Evolutionary conservation across 352 stramenopile species (phyloP), one percentile per base, ranked within the genome.

Genomic region (Phytophthora colocasiae): DNA sequence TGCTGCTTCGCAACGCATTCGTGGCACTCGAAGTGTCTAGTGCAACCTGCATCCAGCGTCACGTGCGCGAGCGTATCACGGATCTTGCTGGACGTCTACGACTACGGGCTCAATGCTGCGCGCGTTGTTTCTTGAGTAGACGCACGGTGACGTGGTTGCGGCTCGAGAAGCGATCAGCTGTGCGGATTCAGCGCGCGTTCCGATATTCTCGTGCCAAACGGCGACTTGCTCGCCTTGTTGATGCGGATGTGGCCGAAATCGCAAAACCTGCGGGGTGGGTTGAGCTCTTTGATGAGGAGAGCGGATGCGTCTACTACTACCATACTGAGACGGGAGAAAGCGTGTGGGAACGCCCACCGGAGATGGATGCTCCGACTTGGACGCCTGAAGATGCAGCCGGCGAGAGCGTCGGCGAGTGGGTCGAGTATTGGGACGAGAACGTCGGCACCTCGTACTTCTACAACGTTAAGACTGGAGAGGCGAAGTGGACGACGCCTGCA

Each of bases 401-500:
- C 26, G 49, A 71, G 6, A 60, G 58, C 2, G 65, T 77, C 6
- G 63, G 59, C 12, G 81, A 88, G 32, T 92, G 83, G 83, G 69
- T 90, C 50, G 81, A 90, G 68, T 90, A 82, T 66, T 92, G 83
- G 81, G 83, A 92, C 58, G 83, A 89, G 36, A 89, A 80, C 53
- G 79, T 82, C 7, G 81, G 73, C 1, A 64, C 81, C 22, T 77
- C 73, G 39, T 93, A 93, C 59, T 93, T 83, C 31, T 88, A 91
- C 68, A 91, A 91, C 58, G 73, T 72, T 10, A 69, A 75, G 45
- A 93, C 85, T 1, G 85, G 85, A 2, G 82, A 91, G 24, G 81
- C 81, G 0, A 89, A 78, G n/a, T 93, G 85, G 85, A 69, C 78
- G 5, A 78, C 78, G 6, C 85, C 85, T 24, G 71, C 55, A 36